These are phyloP conservation scores for Cucurbita ficifolia DNA, from an alignment of 306 rosid genomes.

Conservation along the genomic window DNA sequence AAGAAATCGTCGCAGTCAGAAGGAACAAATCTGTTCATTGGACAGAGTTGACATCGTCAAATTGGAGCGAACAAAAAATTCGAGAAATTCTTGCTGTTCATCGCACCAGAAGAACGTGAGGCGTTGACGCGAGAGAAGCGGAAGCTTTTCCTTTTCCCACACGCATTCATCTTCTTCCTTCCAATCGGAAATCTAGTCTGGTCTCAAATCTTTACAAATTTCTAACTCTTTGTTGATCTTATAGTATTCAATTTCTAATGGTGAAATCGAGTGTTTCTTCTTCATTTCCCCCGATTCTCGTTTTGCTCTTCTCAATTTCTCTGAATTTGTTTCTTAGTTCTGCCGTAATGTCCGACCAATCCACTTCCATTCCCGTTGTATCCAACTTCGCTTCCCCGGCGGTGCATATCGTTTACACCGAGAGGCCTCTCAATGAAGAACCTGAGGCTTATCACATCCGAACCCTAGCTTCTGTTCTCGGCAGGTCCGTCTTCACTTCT, in stretches of 20 bases:
- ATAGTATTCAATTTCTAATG: neutral
- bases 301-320: neutral
- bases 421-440: conserved; percentile 49
- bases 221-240: neutral
- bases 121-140: neutral
- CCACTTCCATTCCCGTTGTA: conserved; percentile 8
- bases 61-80: neutral
- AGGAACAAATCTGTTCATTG: neutral
- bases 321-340: neutral
- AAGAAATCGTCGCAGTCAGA: too few relatives aligned
- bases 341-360: conserved; percentile 33
- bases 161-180: neutral
- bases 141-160: neutral
- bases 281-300: neutral
- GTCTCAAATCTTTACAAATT: neutral
- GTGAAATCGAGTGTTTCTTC: neutral
- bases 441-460: conserved; percentile 71
- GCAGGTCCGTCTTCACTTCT: conserved; percentile 33
- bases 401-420: conserved; percentile 78
- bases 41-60: neutral
- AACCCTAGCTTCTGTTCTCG: conserved; percentile 71
- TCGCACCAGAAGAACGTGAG: neutral
- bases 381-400: conserved; percentile 23
- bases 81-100: neutral
- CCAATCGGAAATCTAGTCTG: neutral